A percentile compares a stretch with the other conserved stretches of the same genome.
phyloP scores from a whole-genome alignment of 2,329 filamentous ascomycete genomes.

The Falciphora oryzae region DNA sequence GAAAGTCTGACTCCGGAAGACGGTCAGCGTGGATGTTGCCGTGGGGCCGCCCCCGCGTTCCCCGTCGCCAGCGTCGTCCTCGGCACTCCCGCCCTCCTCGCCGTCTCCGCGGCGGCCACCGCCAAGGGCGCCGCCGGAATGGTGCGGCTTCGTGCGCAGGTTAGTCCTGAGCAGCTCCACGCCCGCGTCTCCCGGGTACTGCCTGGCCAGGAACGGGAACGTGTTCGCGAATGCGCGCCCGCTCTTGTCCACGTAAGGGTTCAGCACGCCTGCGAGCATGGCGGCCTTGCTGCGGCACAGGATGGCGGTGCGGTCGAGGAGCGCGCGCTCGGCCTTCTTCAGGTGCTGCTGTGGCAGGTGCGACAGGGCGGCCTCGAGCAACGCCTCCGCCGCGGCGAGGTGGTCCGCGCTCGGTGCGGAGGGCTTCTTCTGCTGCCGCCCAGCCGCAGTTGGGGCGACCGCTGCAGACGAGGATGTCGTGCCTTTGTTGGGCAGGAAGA shows the following conservation, averaged over 20 bases:
- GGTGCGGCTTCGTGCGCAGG: slow-evolving; percentile 36
- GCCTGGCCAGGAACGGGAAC: slow-evolving; percentile 68
- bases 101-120: slow-evolving; percentile 9
- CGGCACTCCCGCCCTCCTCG: slow-evolving; percentile 28
- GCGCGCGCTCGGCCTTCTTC: slow-evolving; percentile 63
- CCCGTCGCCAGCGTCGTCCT: slow-evolving; percentile 29
- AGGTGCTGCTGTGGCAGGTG: slow-evolving; percentile 61
- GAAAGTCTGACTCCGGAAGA: not conserved
- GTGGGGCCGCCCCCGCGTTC: slow-evolving; percentile 26
- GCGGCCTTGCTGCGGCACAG: slow-evolving; percentile 62
- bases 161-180: slow-evolving; percentile 67
- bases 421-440: slow-evolving; percentile 17
- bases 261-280: slow-evolving; percentile 76
- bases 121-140: slow-evolving; percentile 23
- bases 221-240: slow-evolving; percentile 66
- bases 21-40: not conserved
- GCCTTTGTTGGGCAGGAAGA: slow-evolving; percentile 52
- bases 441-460: slow-evolving; percentile 11
- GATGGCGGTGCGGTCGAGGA: slow-evolving; percentile 77
- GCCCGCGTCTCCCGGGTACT: slow-evolving; percentile 54
- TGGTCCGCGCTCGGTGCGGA: slow-evolving; percentile 5
- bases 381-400: slow-evolving; percentile 46
- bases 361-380: slow-evolving; percentile 59
- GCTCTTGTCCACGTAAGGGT: slow-evolving; percentile 62
- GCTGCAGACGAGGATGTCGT: slow-evolving; percentile 15